Evolutionary conservation across 2,329 filamentous ascomycete genomes (phyloP), one percentile per base, ranked within the genome.

Genomic region (Phaeosphaeriaceae sp.): DNA sequence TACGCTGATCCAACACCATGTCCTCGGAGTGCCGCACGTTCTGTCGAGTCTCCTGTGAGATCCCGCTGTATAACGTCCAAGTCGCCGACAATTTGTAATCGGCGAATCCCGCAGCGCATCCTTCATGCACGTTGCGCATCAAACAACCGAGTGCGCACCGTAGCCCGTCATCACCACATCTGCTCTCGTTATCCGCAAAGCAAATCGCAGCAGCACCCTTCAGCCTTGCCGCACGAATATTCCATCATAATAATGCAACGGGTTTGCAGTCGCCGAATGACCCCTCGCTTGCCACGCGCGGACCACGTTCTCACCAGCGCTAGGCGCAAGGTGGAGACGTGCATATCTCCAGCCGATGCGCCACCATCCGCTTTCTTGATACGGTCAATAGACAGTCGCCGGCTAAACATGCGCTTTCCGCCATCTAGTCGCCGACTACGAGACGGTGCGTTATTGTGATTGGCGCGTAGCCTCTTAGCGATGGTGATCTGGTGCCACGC

Each of bases 381-480:
- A 21, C 26, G 46, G 47, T 50, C 49, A 28, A 47, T 48, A 40
- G 32, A 40, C 35, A 40, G 35, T 40, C 15, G 35, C 17, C 59
- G 66, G 63, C 49, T 62, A 56, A 63, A 57, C 50, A 56, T 58
- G 48, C 57, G 49, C 30, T 61, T 40, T 55, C 49, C 21, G 50
- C 23, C 24, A 51, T 61, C 35, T 60, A 54, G 62, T 71, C 68
- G 68, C 55, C 68, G 68, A 71, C 61, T 59, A 54, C 24, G 17
- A 47, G 35, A 42, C 49, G 49, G 42, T 55, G 22, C 32, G 35
- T 48, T 51, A 52, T 17, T 58, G 40, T 55, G 53, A 69, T 65
- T 66, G 66, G 67, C 26, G 42, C 40, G 26, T 23, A 23, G 4
- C 30, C 3, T 28, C 32, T 51, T 58, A 54, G 55, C 52, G 54